A percentile compares a stretch with the other conserved stretches of the same genome.
phyloP scores from a whole-genome alignment of 2,329 filamentous ascomycete species.

The Zymoseptoria brevis region DNA sequence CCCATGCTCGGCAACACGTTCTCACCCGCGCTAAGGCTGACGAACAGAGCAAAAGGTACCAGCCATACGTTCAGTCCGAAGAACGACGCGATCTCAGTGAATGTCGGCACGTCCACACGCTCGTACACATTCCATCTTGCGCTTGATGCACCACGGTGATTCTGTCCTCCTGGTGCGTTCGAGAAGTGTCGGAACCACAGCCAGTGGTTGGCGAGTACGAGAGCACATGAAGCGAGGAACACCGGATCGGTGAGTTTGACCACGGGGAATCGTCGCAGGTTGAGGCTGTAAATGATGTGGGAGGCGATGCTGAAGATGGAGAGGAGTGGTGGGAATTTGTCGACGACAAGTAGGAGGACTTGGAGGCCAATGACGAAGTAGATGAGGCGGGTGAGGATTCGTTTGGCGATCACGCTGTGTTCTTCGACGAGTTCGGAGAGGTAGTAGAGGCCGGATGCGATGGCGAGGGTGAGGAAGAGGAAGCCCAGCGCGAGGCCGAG shows the following conservation, averaged over 20 bases:
- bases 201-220: slow-evolving; percentile 87
- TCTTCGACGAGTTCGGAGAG: slow-evolving; percentile 97
- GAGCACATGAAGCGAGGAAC: slow-evolving; percentile 73
- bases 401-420: slow-evolving; percentile 87
- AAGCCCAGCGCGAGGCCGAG: slow-evolving; percentile 82
- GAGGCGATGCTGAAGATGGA: slow-evolving; percentile 68
- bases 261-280: slow-evolving; percentile 66
- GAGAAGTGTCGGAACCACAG: slow-evolving; percentile 95
- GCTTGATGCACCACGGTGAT: slow-evolving; percentile 23
- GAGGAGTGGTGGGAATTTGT: slow-evolving; percentile 73
- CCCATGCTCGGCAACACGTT: slow-evolving; percentile 93
- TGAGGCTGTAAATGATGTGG: slow-evolving; percentile 80
- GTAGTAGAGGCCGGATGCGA: slow-evolving; percentile 97
- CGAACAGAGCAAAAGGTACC: slow-evolving; percentile 89
- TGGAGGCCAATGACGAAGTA: slow-evolving; percentile 73
- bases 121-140: slow-evolving; percentile 35
- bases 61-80: slow-evolving; percentile 97
- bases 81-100: slow-evolving; percentile 91
- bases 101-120: slow-evolving; percentile 57
- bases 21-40: slow-evolving; percentile 86
- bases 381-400: slow-evolving; percentile 75
- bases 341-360: slow-evolving; percentile 65
- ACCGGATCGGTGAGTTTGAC: slow-evolving; percentile 83
- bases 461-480: slow-evolving; percentile 86
- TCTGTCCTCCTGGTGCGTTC: slow-evolving; percentile 48